phyloP scores from a whole-genome alignment of 176 grass and related monocot species.

The Tuctoria greenei region DNA sequence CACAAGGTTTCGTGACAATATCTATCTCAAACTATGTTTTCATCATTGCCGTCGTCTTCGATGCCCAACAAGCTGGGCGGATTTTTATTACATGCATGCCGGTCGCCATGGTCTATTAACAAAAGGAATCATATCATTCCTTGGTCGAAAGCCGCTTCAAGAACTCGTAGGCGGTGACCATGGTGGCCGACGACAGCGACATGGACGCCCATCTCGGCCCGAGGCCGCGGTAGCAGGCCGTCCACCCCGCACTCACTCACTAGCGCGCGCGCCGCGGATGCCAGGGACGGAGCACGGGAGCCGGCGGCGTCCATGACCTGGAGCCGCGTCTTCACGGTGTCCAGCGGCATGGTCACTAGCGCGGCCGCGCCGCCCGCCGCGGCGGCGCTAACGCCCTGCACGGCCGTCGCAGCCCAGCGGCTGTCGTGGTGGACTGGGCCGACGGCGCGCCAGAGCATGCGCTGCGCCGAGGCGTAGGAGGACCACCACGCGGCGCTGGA shows the following conservation, averaged over 20 bases:
- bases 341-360: constrained; percentile 89
- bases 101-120: not conserved
- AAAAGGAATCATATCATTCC: constrained; percentile 36
- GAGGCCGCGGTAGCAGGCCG: constrained; percentile 70
- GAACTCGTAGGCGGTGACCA: constrained; percentile 83
- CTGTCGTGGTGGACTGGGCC: constrained; percentile 36
- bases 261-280: constrained; percentile 54
- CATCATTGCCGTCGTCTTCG: not conserved
- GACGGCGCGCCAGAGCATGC: constrained; percentile 58
- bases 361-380: constrained; percentile 65
- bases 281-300: constrained; percentile 38
- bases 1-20: not conserved
- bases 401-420: constrained; percentile 51
- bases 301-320: constrained; percentile 69
- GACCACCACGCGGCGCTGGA: constrained; percentile 98
- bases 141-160: constrained; percentile 75
- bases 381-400: constrained; percentile 84
- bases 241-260: constrained; percentile 78
- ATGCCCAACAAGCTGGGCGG: not conserved
- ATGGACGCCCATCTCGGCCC: constrained; percentile 85
- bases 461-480: constrained; percentile 75
- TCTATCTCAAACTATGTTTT: constrained; percentile 5
- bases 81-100: not conserved
- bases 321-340: constrained; percentile 94
- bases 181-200: constrained; percentile 76